Base-by-base conservation (phyloP, 2,329 filamentous ascomycete species). In the Cordyceps cicadae region DNA sequence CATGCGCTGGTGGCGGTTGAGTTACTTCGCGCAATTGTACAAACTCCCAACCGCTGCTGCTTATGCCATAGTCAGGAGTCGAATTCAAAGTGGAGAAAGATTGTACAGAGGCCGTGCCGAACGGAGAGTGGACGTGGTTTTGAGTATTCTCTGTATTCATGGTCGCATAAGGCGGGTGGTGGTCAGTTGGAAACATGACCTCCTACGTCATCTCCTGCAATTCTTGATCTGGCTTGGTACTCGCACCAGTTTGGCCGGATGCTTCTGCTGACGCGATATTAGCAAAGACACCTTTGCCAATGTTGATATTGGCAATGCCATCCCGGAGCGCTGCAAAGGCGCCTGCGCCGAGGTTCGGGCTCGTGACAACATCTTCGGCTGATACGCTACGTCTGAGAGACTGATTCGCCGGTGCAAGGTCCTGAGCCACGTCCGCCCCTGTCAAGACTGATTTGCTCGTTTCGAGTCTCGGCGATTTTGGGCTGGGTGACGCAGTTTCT, bases 371-470 rank as follows among this genome's bases (percentile, higher is more conserved):
- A 17, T 41, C 57, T 48, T 81, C 77, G 4, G 78, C 74, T 37
- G 78, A 81, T 2, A 73, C 71, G 63, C 77, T 81, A 19, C 76
- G 75, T 45, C 75, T 73, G 3, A 80, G 67, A 24, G 74, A 65
- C 3, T 73, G 66, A n/a, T 74, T 68, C 12, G 66, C 62, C 3
- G 78, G 77, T 1, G 79, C 82, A 21, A 82, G 68, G 77, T 76
- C 49, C 79, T 86, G 78, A 0, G 81, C 79, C 1, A 79, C 82
- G 68, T 88, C 85, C 3, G 87, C 77, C 0, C 80, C 80, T 0
- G 80, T 74, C 19, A 88, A 72, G 3, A 87, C 82, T 1, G 84
- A 85, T 41, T 78, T 77, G 63, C 74, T 78, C 2, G 69, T 68
- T 0, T 70, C 67, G 14, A 78, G 66, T 4, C 72, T 69, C 0